phyloP scores from a whole-genome alignment of 805 yeast species.

The Lachancea fermentati region DNA sequence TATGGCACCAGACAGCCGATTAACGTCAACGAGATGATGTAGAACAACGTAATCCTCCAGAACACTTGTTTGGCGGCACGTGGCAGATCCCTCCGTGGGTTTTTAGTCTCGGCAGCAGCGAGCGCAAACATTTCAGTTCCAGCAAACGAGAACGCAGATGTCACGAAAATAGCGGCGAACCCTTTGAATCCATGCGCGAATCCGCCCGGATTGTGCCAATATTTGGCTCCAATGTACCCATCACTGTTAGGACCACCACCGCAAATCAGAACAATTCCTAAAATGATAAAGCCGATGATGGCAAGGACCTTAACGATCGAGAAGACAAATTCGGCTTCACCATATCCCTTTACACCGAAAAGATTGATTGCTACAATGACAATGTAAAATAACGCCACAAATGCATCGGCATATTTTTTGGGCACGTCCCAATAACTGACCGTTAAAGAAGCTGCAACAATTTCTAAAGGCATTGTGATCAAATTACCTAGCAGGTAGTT shows the following conservation, averaged over 20 bases:
- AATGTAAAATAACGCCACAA: conserved; percentile 45
- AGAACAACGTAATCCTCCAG: conserved; percentile 48
- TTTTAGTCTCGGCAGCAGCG: conserved; percentile 44
- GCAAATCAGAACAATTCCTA: conserved; percentile 44
- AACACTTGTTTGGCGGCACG: conserved; percentile 50
- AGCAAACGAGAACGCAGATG: conserved; percentile 50
- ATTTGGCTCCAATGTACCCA: conserved; percentile 40
- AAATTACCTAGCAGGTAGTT: conserved; percentile 50
- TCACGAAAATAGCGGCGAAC: conserved; percentile 47
- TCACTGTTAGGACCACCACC: conserved; percentile 43
- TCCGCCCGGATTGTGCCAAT: conserved; percentile 56
- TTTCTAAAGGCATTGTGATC: conserved; percentile 45
- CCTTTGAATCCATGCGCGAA: conserved; percentile 44
- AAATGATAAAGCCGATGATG: conserved; percentile 47
- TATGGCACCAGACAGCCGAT: conserved; percentile 52
- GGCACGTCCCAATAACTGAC: conserved; percentile 46
- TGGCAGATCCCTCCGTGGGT: conserved; percentile 45
- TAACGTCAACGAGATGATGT: conserved; percentile 39
- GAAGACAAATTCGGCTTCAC: conserved; percentile 48
- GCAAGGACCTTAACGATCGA: conserved; percentile 46
- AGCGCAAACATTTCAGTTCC: conserved; percentile 50
- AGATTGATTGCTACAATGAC: conserved; percentile 44
- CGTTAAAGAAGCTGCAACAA: conserved; percentile 50
- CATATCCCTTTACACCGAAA: conserved; percentile 52
- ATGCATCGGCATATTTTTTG: conserved; percentile 43